Evolutionary conservation across 352 stramenopile genomes (phyloP).

Genomic region (Pythium catenulatum): DNA sequence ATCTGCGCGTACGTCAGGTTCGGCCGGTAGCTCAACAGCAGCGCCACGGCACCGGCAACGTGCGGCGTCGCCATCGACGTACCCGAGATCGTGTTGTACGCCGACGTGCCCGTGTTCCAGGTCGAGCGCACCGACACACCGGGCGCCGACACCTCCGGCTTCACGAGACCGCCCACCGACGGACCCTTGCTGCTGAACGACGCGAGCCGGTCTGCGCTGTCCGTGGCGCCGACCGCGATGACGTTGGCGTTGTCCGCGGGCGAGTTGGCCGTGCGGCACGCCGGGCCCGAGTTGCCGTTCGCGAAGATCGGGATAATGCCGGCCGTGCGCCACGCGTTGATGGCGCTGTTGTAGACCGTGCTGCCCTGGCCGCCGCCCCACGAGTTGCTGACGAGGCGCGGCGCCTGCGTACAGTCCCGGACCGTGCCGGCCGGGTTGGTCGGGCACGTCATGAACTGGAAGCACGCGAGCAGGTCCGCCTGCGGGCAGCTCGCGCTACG

Average conservation of each 20-base stretch:
- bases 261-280: slow-evolving; percentile 1
- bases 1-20: slow-evolving; percentile 37
- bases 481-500: slow-evolving; percentile 23
- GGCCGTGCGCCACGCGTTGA: slow-evolving; percentile 35
- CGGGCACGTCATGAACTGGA: slow-evolving; percentile 59
- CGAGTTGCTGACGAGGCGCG: slow-evolving; percentile 47
- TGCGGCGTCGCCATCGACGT: slow-evolving; percentile 61
- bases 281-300: slow-evolving; percentile 19
- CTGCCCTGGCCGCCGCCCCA: slow-evolving; percentile 36
- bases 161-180: too few species aligned
- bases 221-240: slow-evolving; percentile 39
- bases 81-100: slow-evolving; percentile 29
- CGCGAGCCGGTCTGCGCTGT: too few species aligned
- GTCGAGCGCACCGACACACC: slow-evolving; percentile 29
- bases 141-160: too few species aligned
- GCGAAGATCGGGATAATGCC: slow-evolving; percentile 54
- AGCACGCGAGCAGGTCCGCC: slow-evolving; percentile 41
- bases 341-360: not conserved
- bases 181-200: too few species aligned
- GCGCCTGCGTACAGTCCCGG: too few species aligned
- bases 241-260: slow-evolving; percentile 37
- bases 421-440: too few species aligned
- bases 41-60: slow-evolving; percentile 45
- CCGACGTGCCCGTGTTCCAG: not conserved
- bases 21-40: too few species aligned